These are phyloP conservation scores for Leishmania tarentolae DNA, from an alignment of 208 protist species.

Conservation along the genomic window DNA sequence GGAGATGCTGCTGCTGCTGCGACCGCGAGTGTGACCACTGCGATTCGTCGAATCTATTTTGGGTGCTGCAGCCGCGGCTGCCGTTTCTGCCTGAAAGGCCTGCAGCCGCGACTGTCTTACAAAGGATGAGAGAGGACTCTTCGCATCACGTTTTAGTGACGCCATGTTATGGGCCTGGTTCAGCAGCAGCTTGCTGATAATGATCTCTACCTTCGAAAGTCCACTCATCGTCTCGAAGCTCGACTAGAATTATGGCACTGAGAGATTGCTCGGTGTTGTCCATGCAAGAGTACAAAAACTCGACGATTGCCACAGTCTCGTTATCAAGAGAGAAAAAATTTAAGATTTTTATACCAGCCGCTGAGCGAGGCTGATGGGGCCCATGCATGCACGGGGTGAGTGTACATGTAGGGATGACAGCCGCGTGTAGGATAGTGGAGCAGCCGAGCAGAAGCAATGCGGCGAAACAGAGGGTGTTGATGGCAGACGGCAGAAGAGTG, in stretches of 20 bases:
- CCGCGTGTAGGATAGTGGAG: background rate
- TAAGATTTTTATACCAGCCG: background rate
- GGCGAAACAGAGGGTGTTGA: background rate
- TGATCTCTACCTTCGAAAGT: slow-evolving; percentile 39
- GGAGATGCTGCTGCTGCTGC: background rate
- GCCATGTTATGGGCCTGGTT: slow-evolving; percentile 67
- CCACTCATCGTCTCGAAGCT: background rate
- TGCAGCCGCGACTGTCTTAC: slow-evolving; percentile 46
- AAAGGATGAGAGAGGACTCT: slow-evolving; percentile 34
- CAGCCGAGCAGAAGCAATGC: background rate
- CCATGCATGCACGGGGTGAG: background rate
- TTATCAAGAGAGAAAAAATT: background rate
- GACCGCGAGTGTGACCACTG: slow-evolving; percentile 14
- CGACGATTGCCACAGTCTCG: too few species aligned
- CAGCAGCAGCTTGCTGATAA: slow-evolving; percentile 71
- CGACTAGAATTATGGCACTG: background rate
- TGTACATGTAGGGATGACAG: background rate
- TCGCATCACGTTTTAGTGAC: slow-evolving; percentile 17
- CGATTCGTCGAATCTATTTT: slow-evolving; percentile 24
- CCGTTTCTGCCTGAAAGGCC: slow-evolving; percentile 38
- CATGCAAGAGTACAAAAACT: background rate
- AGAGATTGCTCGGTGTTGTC: background rate
- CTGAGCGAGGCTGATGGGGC: background rate
- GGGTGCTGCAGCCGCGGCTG: slow-evolving; percentile 2
- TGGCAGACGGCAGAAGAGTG: background rate